A percentile compares a stretch with the other conserved stretches of the same genome.
Conservation (phyloP, 2,329 filamentous ascomycete genomes). For the Arthrinium puccinioides region DNA sequence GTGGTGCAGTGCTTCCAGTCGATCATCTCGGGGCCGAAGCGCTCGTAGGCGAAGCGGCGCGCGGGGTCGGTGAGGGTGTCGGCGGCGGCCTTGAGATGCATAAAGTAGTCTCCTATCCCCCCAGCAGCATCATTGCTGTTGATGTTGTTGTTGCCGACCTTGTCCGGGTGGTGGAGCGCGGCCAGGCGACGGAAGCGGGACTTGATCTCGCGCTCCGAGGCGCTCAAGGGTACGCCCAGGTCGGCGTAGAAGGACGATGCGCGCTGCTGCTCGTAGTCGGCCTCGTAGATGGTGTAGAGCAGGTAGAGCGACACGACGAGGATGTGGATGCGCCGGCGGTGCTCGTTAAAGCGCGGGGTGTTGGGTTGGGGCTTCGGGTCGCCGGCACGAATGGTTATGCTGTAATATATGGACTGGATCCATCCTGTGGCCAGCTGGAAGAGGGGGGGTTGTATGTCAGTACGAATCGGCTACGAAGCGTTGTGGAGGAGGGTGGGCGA, state of each 20-base stretch:
- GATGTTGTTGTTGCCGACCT: conserved; percentile 42
- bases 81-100: conserved; percentile 74
- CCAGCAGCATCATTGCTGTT: conserved; percentile 20
- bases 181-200: conserved; percentile 74
- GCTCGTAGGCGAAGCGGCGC: conserved; percentile 80
- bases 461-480: not conserved
- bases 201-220: conserved; percentile 72
- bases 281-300: conserved; percentile 86
- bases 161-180: conserved; percentile 76
- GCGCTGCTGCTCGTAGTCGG: conserved; percentile 70
- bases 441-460: conserved; percentile 7
- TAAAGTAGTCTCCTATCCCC: conserved; percentile 46
- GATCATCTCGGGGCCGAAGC: conserved; percentile 69
- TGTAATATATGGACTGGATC: conserved; percentile 77
- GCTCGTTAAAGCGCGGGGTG: conserved; percentile 58
- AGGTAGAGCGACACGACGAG: conserved; percentile 79
- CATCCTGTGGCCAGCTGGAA: conserved; percentile 67
- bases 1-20: conserved; percentile 60
- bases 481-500: not conserved
- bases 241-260: conserved; percentile 72
- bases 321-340: conserved; percentile 78
- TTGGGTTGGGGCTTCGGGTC: conserved; percentile 69
- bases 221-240: conserved; percentile 61
- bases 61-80: conserved; percentile 75
- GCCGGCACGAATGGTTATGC: conserved; percentile 82